Conservation (phyloP, 176 grass and related monocot genomes). For the Triticum turgidum region DNA sequence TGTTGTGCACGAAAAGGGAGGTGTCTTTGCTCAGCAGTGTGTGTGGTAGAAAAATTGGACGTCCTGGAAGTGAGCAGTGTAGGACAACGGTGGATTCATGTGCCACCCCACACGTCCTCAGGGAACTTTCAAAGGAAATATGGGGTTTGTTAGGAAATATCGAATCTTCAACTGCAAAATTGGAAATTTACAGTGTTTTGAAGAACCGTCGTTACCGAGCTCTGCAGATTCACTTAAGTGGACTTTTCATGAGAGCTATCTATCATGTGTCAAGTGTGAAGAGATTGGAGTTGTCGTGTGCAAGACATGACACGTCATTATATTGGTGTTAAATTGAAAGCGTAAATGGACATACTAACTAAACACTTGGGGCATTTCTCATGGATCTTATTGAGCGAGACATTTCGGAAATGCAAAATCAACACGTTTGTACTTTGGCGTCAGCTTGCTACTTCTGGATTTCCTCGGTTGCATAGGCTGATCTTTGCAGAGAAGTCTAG, state of each 20-base stretch:
- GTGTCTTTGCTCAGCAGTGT: background rate
- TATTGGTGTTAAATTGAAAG: background rate
- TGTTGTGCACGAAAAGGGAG: background rate
- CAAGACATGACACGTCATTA: background rate
- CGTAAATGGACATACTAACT: background rate
- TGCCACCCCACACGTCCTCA: background rate
- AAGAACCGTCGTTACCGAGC: background rate
- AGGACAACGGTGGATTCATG: constrained; percentile 17
- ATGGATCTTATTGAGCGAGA: background rate
- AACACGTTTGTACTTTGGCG: background rate
- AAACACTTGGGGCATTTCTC: background rate
- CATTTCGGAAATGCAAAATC: background rate
- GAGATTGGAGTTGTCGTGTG: background rate
- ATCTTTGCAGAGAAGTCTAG: background rate
- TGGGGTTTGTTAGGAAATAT: no score
- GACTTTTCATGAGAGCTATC: background rate
- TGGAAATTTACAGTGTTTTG: background rate
- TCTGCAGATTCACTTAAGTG: background rate
- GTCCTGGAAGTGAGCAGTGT: background rate
- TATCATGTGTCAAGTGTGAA: background rate
- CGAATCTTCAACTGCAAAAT: background rate
- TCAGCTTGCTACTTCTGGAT: no score
- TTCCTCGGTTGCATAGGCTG: background rate
- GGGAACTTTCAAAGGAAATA: background rate
- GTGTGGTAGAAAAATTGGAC: background rate